Base-by-base conservation (phyloP, 306 rosid genomes). In the Medicago lupulina region DNA sequence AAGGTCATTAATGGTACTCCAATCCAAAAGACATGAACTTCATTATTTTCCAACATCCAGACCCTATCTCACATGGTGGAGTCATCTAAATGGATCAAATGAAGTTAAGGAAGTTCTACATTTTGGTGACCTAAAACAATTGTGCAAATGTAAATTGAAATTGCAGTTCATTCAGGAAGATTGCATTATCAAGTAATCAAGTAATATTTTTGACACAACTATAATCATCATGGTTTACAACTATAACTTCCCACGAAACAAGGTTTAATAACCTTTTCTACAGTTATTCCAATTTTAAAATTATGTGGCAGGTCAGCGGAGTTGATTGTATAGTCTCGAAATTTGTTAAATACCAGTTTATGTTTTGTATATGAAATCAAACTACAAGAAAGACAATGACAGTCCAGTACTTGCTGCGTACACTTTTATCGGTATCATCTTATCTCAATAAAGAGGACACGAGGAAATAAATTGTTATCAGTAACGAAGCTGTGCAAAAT, bases 331-430 rank as follows among this genome's bases (percentile, higher is more conserved):
- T 57, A n/a, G 23, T 15, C 44, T 34, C 14, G 54, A 54, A 67
- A 10, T 67, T 19, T 76, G 44, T 65, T 51, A 46, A 17, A 47
- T 47, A 47, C 36, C 46, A 21, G 34, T 64, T 18, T 53, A 54
- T 76, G 57, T 53, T 66, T 76, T 39, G 54, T 28, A 75, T 49
- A 25, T 17, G 46, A 62, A 69, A 57, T 31, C 63, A 59, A 77
- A 80, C 18, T 51, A 41, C 64, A 75, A 60, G 66, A 68, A 74
- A 67, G 71, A n/a, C 65, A 12, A 15, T 17, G 18, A 28, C 55
- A 69, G 61, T 36, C 67, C 23, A 54, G 46, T 46, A 61, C 49
- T 38, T 36, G 71, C 49, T 9, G 61, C 66, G 69, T 28, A 69
- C 5, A 44, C 1, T 25, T 60, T 58, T 67, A 73, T 59, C 9